These are phyloP conservation scores for Pseudogymnoascus sp. DNA, from an alignment of 2,329 filamentous ascomycete genomes.

Conservation along the genomic window DNA sequence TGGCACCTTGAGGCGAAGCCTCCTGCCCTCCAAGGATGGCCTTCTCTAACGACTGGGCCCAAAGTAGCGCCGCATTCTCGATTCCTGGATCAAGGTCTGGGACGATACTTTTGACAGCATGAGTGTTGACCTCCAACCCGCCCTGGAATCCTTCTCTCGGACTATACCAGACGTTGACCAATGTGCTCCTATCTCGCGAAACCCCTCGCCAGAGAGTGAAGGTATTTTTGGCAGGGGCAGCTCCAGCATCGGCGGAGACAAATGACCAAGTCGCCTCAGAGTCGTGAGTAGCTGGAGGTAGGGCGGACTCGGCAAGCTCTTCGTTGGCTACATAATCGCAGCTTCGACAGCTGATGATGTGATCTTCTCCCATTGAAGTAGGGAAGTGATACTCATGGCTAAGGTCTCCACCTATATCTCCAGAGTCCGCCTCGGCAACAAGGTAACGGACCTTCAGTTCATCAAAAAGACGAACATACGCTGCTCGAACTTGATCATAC, in stretches of 20 bases:
- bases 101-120: conserved; percentile 59
- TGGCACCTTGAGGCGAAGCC: conserved; percentile 1
- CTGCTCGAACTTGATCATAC: conserved; percentile 65
- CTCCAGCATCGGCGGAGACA: neutral
- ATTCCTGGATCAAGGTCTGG: conserved; percentile 66
- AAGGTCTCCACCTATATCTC: conserved; percentile 87
- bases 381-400: conserved; percentile 94
- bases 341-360: conserved; percentile 63
- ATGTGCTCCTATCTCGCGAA: conserved; percentile 57
- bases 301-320: conserved; percentile 57
- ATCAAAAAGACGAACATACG: conserved; percentile 71
- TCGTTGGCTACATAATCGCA: conserved; percentile 81
- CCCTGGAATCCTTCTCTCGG: neutral
- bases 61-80: conserved; percentile 49
- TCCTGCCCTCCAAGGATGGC: neutral
- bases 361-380: conserved; percentile 75
- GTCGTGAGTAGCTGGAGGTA: neutral
- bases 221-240: neutral
- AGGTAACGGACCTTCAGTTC: conserved; percentile 78
- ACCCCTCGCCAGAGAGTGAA: conserved; percentile 54
- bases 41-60: conserved; percentile 30
- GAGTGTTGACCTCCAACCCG: conserved; percentile 43
- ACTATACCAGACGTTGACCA: conserved; percentile 58
- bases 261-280: neutral
- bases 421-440: conserved; percentile 83